Evolutionary conservation across 2,329 filamentous ascomycete genomes (phyloP), one percentile per base, ranked within the genome.

Genomic region (Xylaria digitata): DNA sequence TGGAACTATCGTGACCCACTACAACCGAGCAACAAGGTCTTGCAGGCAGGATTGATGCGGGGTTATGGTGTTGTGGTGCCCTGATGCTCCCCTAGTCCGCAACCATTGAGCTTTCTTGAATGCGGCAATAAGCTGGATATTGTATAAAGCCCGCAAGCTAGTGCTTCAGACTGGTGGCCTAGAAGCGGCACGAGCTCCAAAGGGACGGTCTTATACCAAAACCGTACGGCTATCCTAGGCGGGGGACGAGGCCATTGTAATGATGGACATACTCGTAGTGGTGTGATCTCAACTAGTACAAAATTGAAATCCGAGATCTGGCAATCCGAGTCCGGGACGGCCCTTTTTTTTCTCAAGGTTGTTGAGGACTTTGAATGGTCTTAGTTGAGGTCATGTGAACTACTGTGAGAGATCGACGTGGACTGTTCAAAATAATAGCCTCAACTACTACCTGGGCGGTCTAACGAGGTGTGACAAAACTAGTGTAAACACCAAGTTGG

Each of bases 11-110:
- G 54, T 54, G 52, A 52, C 49, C 55, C 54, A 46, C 52, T 34
- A 32, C 19, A 40, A 17, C n/a, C 6, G 30, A 60, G 48, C 11
- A 64, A 32, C 49, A 49, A 26, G 54, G 46, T 49, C 46, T 9
- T 54, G 34, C 34, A 37, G 52, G 19, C 26, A 42, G 52, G 52
- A 54, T 37, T 40, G 48, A 52, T 60, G 57, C 57, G 57, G 57
- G 57, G 57, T 60, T 53, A 48, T 46, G 50, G 60, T 46, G 49
- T 64, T 63, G 49, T 49, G 52, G 49, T 62, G 34, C 40, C 48
- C 21, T 23, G 32, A 37, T 48, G 8, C 32, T 54, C 55, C 48
- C 43, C 49, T 48, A 32, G 30, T 40, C 58, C 46, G 30, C 42
- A 53, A 23, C 48, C 40, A 58, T 40, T 52, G 61, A 46, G 48